phyloP scores from a whole-genome alignment of 306 rosid genomes.

The Prinsepia uniflora region DNA sequence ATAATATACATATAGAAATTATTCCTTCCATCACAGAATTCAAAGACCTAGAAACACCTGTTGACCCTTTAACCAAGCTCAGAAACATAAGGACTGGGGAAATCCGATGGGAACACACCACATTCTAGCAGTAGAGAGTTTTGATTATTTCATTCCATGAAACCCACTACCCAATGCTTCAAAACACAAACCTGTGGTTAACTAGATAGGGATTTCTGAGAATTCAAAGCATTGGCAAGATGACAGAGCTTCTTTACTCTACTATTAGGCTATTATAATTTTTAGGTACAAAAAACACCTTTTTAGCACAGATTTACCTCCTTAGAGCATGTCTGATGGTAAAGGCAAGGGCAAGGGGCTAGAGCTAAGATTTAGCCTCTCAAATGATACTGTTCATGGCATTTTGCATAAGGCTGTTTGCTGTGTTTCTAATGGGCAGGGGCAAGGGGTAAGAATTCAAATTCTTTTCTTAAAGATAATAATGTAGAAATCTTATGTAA shows the following conservation, averaged over 20 bases:
- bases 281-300: background rate
- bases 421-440: no score
- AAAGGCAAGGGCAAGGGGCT: no score
- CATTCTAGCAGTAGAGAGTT: background rate
- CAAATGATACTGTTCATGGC: no score
- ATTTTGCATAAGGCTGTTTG: no score
- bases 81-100: background rate
- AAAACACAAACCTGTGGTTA: background rate
- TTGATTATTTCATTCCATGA: background rate
- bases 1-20: slow-evolving; percentile 9
- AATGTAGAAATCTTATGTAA: no score
- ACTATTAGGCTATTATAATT: background rate
- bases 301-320: background rate
- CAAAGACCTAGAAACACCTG: background rate
- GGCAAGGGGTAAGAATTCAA: no score
- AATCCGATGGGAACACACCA: background rate
- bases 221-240: background rate
- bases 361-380: no score
- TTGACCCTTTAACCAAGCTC: background rate
- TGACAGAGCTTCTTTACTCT: background rate
- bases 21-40: slow-evolving; percentile 11
- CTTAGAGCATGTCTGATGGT: background rate
- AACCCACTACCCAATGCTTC: background rate
- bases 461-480: no score
- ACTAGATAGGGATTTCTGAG: background rate